Evolutionary conservation across 768 basidiomycete genomes (phyloP), one percentile per base, ranked within the genome.

Genomic region (Suillus clintonianus): DNA sequence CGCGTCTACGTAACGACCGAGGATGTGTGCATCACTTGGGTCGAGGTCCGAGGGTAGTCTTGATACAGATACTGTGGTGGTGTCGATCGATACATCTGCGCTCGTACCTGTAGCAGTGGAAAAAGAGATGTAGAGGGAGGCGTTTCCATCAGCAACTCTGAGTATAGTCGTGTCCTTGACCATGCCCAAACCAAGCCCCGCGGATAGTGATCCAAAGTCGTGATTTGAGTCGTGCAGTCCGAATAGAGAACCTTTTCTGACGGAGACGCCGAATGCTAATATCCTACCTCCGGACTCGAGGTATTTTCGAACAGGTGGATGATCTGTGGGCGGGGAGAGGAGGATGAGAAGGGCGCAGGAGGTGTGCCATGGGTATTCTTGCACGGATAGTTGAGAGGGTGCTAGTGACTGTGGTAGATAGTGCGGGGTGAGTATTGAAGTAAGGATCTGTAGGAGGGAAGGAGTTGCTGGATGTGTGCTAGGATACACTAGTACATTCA

Each of bases 261-360:
- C 82, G 1, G 86, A 85, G 6, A 85, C 84, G 54, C 88, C 87
- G 14, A 95, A 78, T 3, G 86, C 87, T 5, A 95, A 77, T 66
- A 89, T 84, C n/a, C 78, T 78, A 2, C 95, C 95, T 0, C 95
- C 94, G 8, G 76, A 67, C 45, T 86, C 80, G 8, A 91, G 84
- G 66, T 86, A 97, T 4, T 79, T 79, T 58, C 78, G 79, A 55
- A 95, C 86, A 2, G 82, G 72, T 11, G 78, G 59, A 27, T 78
- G 75, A 59, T 74, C 70, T 67, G 80, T 72, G 10, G 75, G 83
- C 22, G 55, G 84, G 84, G 62, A 87, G 82, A n/a, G 92, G 87
- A 97, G 78, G 57, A 95, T 89, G 19, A 98, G 84, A 2, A 97
- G 80, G 3, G 89, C 89, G 71, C 94, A 96, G 11, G 84, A 82